Base-by-base conservation (phyloP, 345 rosid species). In the Pistacia atlantica region DNA sequence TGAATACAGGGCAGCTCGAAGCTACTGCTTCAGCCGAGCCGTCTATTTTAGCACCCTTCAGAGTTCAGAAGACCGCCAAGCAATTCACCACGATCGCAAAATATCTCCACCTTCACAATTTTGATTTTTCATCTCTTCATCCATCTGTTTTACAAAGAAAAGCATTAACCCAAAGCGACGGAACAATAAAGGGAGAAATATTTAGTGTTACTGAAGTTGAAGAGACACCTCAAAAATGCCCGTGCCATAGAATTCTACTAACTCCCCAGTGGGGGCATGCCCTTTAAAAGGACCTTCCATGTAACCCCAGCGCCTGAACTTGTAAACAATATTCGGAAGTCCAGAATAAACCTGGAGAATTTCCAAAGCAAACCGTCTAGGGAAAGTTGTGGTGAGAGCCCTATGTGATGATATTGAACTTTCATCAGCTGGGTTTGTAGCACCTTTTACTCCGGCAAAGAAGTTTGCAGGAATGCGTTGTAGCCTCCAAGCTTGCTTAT, bases 271-370 rank as follows among this genome's bases (percentile, higher is more conserved):
- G 8, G 93, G 87, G 38, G 86, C 79, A 58, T 86, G 79, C 14
- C 89, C 90, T 79, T 84, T 87, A 81, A 88, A 90, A 60, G 93
- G 91, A 54, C 93, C 93, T 61, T 90, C 93, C 93, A 80, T 88
- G 68, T 79, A 82, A 33, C 87, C 94, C 91, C 92, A 87, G 80
- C 88, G 92, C 81, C 94, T 84, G 85, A 90, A 90, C 86, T 90
- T 90, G 87, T 76, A 90, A 1, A 72, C 81, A 14, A 90, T 87
- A 67, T 62, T 62, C 0, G 92, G 92, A 1, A 92, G 92, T 1
- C 92, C 92, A 1, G 85, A 66, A 59, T 83, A 90, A 63, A 88
- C 92, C 9, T 84, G 85, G 58, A 87, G 75, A 62, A 90, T 72
- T 75, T 90, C 94, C 56, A 88, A 14, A 14, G 94, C 92, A 45